phyloP scores from a whole-genome alignment of 2,329 filamentous ascomycete species.

The Emydomyces testavorans region DNA sequence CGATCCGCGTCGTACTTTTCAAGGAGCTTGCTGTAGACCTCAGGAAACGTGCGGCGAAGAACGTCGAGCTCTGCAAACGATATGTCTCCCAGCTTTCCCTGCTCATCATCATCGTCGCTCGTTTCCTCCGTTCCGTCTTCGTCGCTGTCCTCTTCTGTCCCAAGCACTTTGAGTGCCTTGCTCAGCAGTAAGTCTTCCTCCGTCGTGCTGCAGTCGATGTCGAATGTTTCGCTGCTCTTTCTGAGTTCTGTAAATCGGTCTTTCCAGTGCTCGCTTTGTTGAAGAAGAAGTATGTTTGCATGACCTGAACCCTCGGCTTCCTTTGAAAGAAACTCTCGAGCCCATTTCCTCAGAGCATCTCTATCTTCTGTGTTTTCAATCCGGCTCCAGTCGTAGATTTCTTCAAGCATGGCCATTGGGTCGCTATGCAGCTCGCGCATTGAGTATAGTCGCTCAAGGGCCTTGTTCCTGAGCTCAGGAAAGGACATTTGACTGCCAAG shows the following conservation, averaged over 20 bases:
- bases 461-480: conserved; percentile 12
- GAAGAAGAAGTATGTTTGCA: conserved; percentile 13
- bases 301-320: neutral
- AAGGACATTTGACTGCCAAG: conserved; percentile 15
- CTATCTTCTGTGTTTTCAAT: conserved; percentile 11
- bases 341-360: conserved; percentile 12
- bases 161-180: conserved; percentile 9
- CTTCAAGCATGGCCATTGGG: conserved; percentile 14
- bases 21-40: conserved; percentile 2
- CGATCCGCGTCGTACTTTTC: conserved; percentile 1
- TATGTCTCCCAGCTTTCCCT: neutral
- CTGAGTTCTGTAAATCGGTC: conserved; percentile 9
- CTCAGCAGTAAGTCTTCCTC: conserved; percentile 8
- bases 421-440: conserved; percentile 12
- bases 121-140: conserved; percentile 9
- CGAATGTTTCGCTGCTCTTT: conserved; percentile 4
- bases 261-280: conserved; percentile 13
- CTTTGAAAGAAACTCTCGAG: conserved; percentile 13
- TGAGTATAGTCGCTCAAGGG: conserved; percentile 13
- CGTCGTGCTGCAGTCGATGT: conserved; percentile 9
- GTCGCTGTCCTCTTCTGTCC: neutral
- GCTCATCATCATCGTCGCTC: conserved; percentile 8
- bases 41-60: neutral
- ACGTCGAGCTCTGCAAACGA: neutral
- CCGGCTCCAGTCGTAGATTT: conserved; percentile 12